Conservation (phyloP, 1,284 basidiomycete species). For the Ustilago esculenta region DNA sequence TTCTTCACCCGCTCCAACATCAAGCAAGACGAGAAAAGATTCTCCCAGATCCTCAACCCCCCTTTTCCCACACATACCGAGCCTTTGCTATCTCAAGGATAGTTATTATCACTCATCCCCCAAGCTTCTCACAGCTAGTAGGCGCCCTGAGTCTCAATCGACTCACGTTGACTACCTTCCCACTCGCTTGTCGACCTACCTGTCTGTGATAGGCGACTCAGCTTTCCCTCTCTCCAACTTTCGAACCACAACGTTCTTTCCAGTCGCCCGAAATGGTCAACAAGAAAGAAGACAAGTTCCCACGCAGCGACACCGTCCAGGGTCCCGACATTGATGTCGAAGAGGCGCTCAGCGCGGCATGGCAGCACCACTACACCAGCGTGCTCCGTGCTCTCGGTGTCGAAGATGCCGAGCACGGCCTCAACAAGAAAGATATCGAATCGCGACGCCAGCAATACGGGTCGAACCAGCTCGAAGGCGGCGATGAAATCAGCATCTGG, state of each 20-base stretch:
- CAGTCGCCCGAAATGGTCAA: constrained; percentile 26
- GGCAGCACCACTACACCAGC: constrained; percentile 48
- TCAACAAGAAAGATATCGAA: constrained; percentile 48
- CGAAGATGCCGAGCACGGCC: constrained; percentile 50
- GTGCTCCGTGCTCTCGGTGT: constrained; percentile 44
- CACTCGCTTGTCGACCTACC: constrained; percentile 24
- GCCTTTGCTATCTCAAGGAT: too few species aligned
- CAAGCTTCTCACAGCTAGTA: background rate
- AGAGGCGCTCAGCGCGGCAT: constrained; percentile 29
- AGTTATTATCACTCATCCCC: too few species aligned
- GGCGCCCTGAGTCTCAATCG: background rate
- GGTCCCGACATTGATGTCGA: constrained; percentile 44
- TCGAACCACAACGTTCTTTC: background rate
- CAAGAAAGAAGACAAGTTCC: constrained; percentile 40
- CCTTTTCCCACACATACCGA: too few species aligned
- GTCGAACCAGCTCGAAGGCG: constrained; percentile 60
- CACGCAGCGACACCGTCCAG: constrained; percentile 43
- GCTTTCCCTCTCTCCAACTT: background rate
- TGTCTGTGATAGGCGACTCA: constrained; percentile 37
- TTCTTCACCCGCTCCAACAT: constrained; percentile 11
- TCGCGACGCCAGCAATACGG: constrained; percentile 55
- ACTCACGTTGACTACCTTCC: background rate
- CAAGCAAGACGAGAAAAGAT: constrained; percentile 3
- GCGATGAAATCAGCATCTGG: constrained; percentile 55
- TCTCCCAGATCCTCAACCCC: background rate